Evolutionary conservation across 176 grass and related monocot species (phyloP).

Genomic region (Zizania latifolia): DNA sequence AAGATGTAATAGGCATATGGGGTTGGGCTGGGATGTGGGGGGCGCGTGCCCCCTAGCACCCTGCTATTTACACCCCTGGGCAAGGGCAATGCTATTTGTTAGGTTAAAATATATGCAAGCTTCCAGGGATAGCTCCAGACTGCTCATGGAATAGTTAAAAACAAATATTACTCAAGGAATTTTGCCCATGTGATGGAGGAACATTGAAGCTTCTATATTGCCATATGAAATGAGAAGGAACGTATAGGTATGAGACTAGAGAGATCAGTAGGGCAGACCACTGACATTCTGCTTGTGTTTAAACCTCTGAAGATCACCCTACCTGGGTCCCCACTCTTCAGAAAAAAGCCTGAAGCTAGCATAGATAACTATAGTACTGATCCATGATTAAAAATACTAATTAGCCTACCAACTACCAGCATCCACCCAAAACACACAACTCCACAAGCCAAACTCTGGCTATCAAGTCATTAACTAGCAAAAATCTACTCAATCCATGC

Average conservation of each 20-base stretch:
- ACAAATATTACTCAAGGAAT: not conserved
- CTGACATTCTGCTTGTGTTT: not conserved
- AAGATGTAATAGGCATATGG: too few relatives aligned
- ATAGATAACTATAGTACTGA: not conserved
- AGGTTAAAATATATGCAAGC: not conserved
- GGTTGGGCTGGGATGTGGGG: too few relatives aligned
- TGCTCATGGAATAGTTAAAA: not conserved
- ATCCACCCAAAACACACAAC: slow-evolving; percentile 21
- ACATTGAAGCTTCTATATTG: not conserved
- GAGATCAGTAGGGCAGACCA: not conserved
- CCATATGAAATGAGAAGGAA: not conserved
- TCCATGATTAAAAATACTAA: slow-evolving; percentile 32
- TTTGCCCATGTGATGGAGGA: not conserved
- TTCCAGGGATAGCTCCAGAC: not conserved
- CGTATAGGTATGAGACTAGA: not conserved
- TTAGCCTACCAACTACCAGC: slow-evolving; percentile 34
- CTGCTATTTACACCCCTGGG: too few relatives aligned
- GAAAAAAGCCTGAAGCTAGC: not conserved
- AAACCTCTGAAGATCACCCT: not conserved
- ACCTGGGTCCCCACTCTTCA: not conserved
- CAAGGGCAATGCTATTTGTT: not conserved
- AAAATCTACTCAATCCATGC: slow-evolving; percentile 32
- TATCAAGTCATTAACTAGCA: slow-evolving; percentile 44
- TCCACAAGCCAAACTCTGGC: slow-evolving; percentile 42
- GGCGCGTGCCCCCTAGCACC: too few relatives aligned